Evolutionary conservation across 73 alveolate species (phyloP), one percentile per base, ranked within the genome.

Genomic region (Symbiodinium natans): DNA sequence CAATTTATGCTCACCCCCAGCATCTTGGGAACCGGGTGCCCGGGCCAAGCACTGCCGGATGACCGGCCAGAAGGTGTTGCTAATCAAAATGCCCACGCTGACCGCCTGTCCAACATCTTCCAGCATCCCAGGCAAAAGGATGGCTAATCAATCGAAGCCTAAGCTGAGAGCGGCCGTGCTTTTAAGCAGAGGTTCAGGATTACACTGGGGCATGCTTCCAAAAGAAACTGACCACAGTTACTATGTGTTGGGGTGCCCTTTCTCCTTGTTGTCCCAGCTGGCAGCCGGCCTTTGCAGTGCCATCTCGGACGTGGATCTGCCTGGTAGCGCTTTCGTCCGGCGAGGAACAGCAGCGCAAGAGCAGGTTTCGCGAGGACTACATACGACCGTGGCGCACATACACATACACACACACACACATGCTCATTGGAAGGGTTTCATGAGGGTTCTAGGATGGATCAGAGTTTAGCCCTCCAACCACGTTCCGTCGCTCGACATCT

Each of bases 61-160:
- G 89, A 90, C 97, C 29, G 97, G 97, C 97, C 97, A 90, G 33
- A 90, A 90, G 97, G 97, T 90, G 52, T 73, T 90, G 80, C 97
- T 90, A 41, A 90, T 90, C 86, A 88, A 41, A 39, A 54, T 63
- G 21, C 85, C 85, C 36, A 31, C 39, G 83, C 39, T n/a, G 41
- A 31, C 83, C 1, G 34, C 39, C 39, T 71, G 41, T n/a, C n/a
- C n/a, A n/a, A n/a, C n/a, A n/a, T n/a, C n/a, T n/a, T n/a, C n/a
- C n/a, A n/a, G n/a, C 19, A 13, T 10, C 71, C 71, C 71, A 13
- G 19, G 19, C 10, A 19, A 52, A 19, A 52, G 71, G 71, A 13
- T 19, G 27, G 27, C 71, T 10, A 10, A 52, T 19, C 27, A 10
- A 52, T 52, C 71, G 10, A 13, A 19, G 10, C 71, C 71, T 13